These are phyloP conservation scores for Cutaneotrichosporon mucoides DNA, from an alignment of 1,284 basidiomycete species.

Conservation along the genomic window DNA sequence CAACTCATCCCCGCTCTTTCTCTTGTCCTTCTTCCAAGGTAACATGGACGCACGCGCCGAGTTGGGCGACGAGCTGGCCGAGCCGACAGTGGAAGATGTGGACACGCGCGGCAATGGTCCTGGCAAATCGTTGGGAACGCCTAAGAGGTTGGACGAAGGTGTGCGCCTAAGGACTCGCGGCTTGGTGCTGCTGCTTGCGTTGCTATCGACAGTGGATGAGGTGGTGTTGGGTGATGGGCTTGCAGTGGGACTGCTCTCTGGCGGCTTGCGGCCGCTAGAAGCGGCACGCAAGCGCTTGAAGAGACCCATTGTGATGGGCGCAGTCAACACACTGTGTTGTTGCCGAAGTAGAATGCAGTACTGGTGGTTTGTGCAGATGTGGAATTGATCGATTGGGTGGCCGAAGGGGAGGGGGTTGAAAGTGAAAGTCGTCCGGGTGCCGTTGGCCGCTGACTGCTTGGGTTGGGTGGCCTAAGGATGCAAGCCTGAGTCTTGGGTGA, in stretches of 20 bases:
- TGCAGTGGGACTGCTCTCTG: not conserved
- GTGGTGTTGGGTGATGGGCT: not conserved
- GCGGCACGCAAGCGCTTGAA: slow-evolving; percentile 16
- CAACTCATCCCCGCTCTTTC: not conserved
- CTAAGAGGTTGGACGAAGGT: slow-evolving; percentile 2
- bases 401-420: too few relatives aligned
- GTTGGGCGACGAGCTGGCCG: not conserved
- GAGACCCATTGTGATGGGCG: slow-evolving; percentile 14
- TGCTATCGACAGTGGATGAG: not conserved
- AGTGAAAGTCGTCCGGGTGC: too few relatives aligned
- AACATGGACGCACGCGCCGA: not conserved
- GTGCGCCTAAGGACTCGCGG: not conserved
- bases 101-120: not conserved
- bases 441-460: too few relatives aligned
- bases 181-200: not conserved
- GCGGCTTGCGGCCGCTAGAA: slow-evolving; percentile 9
- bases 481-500: too few relatives aligned
- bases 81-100: not conserved
- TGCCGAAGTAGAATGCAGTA: not conserved
- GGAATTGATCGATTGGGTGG: too few relatives aligned
- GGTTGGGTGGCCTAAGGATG: too few relatives aligned
- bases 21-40: slow-evolving; percentile 4
- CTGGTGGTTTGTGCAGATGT: too few relatives aligned
- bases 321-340: not conserved
- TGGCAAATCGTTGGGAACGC: not conserved